phyloP scores from a whole-genome alignment of 139 green algal species.

The Asterochloris sp. region DNA sequence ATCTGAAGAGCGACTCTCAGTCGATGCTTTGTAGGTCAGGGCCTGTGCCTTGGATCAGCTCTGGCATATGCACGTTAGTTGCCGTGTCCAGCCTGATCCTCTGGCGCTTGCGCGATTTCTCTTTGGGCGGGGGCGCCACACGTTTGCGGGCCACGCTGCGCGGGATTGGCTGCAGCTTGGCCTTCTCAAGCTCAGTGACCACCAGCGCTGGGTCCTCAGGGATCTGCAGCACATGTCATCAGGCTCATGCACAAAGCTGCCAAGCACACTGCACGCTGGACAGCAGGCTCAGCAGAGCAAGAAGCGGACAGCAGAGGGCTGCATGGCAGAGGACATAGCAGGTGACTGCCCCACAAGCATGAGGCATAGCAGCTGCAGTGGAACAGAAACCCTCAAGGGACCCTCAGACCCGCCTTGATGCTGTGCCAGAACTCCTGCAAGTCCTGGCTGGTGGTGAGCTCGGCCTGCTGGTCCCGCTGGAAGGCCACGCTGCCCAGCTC shows the following conservation, averaged over 20 bases:
- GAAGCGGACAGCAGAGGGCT: background rate
- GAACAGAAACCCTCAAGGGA: background rate
- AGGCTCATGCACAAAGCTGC: background rate
- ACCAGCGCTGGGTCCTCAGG: conserved; percentile 5
- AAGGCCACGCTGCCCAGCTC: background rate
- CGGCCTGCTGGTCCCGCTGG: background rate
- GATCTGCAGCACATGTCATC: background rate
- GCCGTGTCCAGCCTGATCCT: conserved; percentile 10
- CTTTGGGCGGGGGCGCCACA: conserved; percentile 6
- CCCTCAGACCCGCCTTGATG: background rate
- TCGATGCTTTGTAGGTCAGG: too few species aligned
- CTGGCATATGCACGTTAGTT: conserved; percentile 23
- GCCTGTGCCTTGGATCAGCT: conserved; percentile 1
- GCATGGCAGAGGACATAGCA: background rate
- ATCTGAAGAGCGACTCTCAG: too few species aligned
- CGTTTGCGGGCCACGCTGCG: conserved; percentile 13
- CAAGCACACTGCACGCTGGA: background rate
- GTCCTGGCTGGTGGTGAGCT: conserved; percentile 3
- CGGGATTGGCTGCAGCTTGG: background rate
- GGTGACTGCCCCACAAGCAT: background rate
- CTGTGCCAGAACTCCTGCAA: conserved; percentile 9
- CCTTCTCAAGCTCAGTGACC: conserved; percentile 8
- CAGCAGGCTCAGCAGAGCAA: background rate
- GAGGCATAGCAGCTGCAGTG: background rate
- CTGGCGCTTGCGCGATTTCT: background rate